phyloP scores from a whole-genome alignment of 306 rosid genomes.

The Pyrus betulifolia region DNA sequence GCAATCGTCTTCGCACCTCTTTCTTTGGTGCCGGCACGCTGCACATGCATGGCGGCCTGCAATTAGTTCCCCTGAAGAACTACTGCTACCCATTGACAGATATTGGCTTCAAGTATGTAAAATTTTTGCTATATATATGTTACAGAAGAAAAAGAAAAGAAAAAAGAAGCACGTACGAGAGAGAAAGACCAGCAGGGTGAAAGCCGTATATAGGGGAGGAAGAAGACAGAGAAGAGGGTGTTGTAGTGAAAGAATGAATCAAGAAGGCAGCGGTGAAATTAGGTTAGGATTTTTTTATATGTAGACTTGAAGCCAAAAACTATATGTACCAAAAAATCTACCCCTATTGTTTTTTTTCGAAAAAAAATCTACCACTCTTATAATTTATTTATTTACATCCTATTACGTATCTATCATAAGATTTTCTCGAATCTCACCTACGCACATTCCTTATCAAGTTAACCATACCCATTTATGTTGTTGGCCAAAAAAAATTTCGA shows the following conservation, averaged over 20 bases:
- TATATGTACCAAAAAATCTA: neutral
- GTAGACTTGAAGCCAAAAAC: neutral
- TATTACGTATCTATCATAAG: neutral
- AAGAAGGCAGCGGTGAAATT: neutral
- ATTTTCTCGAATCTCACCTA: neutral
- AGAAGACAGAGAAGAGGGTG: slow-evolving; percentile 6
- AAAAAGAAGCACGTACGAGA: neutral
- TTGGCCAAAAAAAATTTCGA: neutral
- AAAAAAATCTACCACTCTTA: neutral
- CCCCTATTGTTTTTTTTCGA: neutral
- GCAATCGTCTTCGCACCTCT: slow-evolving; percentile 11
- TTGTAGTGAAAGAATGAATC: slow-evolving; percentile 1
- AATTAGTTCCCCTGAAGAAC: neutral
- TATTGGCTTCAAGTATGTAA: neutral
- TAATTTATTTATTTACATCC: neutral
- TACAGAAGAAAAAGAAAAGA: neutral
- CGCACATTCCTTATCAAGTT: neutral
- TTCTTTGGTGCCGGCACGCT: slow-evolving; percentile 18
- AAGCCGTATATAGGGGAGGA: neutral
- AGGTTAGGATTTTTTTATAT: neutral
- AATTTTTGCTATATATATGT: neutral
- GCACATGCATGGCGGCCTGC: slow-evolving; percentile 4
- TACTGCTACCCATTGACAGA: neutral
- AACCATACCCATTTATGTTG: neutral
- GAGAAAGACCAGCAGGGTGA: neutral